These are phyloP conservation scores for Naganishia liquefaciens DNA, from an alignment of 1,284 basidiomycete species.

Conservation along the genomic window DNA sequence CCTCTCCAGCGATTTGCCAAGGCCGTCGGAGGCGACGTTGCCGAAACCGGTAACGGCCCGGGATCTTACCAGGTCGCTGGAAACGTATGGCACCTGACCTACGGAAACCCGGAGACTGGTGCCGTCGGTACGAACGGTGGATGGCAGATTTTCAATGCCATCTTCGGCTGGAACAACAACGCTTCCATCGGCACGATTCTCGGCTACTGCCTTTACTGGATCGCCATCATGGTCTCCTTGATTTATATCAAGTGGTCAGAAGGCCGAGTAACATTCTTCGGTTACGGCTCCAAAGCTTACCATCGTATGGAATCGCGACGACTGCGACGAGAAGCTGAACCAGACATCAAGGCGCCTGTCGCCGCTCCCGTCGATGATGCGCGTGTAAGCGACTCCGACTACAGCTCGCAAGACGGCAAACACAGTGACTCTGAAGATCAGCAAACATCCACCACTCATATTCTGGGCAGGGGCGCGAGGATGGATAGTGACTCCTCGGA, in stretches of 20 bases:
- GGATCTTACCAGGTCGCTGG: conserved; percentile 68
- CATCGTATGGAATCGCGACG: conserved; percentile 29
- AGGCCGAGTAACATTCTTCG: conserved; percentile 54
- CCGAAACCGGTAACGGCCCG: conserved; percentile 62
- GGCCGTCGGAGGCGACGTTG: conserved; percentile 70
- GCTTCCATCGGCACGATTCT: conserved; percentile 67
- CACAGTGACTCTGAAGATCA: conserved; percentile 4
- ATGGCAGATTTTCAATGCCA: conserved; percentile 51
- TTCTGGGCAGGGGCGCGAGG: conserved; percentile 8
- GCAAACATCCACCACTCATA: not conserved
- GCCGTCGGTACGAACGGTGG: conserved; percentile 51
- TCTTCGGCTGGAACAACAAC: conserved; percentile 55
- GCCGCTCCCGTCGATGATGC: not conserved
- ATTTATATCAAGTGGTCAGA: conserved; percentile 68
- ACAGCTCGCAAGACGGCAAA: conserved; percentile 22
- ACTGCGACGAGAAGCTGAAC: not conserved
- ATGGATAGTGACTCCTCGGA: conserved; percentile 4
- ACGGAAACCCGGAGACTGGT: conserved; percentile 71
- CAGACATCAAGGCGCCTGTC: conserved; percentile 5
- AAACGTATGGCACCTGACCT: conserved; percentile 78
- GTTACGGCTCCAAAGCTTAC: conserved; percentile 38
- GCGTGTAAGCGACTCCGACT: conserved; percentile 13
- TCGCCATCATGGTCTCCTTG: conserved; percentile 66
- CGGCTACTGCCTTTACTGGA: conserved; percentile 77
- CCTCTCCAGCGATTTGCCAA: conserved; percentile 39